These are phyloP conservation scores for Fraxinus cuspidata DNA, from an alignment of 257 asterid genomes.

Conservation along the genomic window DNA sequence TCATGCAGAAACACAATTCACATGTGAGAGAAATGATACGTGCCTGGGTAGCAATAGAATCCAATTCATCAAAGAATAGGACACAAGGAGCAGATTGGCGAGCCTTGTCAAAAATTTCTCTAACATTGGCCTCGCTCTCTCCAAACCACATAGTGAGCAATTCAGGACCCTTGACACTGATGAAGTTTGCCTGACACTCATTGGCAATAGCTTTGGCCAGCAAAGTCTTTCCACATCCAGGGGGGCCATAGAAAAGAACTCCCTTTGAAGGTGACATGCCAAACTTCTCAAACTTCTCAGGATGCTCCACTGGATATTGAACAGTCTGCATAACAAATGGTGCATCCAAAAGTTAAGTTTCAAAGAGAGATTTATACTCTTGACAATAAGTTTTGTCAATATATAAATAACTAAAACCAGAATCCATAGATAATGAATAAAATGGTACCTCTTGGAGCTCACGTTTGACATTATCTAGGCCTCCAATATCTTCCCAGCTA, in stretches of 20 bases:
- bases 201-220: constrained; percentile 73
- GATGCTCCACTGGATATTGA: constrained; percentile 76
- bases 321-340: constrained; percentile 43
- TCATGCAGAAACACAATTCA: not conserved
- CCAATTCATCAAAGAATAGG: constrained; percentile 68
- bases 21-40: not conserved
- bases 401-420: not conserved
- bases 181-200: constrained; percentile 68
- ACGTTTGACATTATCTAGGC: constrained; percentile 61
- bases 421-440: not conserved
- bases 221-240: constrained; percentile 67
- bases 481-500: constrained; percentile 67
- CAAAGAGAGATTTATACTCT: not conserved
- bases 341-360: constrained; percentile 12
- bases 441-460: constrained; percentile 59
- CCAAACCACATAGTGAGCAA: constrained; percentile 75
- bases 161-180: constrained; percentile 66
- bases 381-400: not conserved
- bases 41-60: constrained; percentile 77
- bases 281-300: constrained; percentile 65
- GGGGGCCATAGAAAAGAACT: constrained; percentile 68
- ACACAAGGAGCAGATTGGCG: constrained; percentile 80
- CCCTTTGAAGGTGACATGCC: constrained; percentile 78
- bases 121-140: constrained; percentile 69
- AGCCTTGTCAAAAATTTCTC: constrained; percentile 69